Base-by-base conservation (phyloP, 768 basidiomycete species). In the Suillus paluster region DNA sequence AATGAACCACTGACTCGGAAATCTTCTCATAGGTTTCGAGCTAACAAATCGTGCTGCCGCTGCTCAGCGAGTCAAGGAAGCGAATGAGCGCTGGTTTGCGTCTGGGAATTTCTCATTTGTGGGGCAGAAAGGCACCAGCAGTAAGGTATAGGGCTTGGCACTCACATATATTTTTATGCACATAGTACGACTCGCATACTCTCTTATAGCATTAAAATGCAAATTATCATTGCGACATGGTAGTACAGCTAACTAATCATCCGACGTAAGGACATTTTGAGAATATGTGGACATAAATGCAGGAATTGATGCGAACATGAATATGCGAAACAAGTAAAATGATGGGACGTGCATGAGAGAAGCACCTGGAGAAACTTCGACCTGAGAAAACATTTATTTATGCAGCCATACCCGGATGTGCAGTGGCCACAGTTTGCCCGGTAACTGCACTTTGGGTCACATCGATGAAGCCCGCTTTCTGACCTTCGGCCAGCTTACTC, bases 61-160 rank as follows among this genome's bases (percentile, higher is more conserved):
- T 57, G 86, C 90, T n/a, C 88, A 89, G 64, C 85, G 90, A 36
- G 94, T 97, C 60, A 94, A 95, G 74, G 95, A 94, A 67, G 97
- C 97, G 27, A 99, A 99, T 77, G 95, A 97, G 58, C 84, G 91
- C 30, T 99, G 97, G 97, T 99, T 99, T 75, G 88, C 90, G 5
- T 86, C 86, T 8, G 93, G 93, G 5, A 92, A 79, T 42, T 94
- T 94, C 76, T 91, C 92, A 3, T 92, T 92, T 68, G 80, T 87
- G 23, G 90, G 90, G 12, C 81, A 83, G 68, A 84, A 84, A 62
- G 83, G 83, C 15, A 63, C 60, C n/a, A 58, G 17, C 14, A 68
- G 64, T 33, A 64, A 63, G 55, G 48, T 71, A 44, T 77, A 68
- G 70, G 48, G 41, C 21, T 42, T 39, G 30, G 54, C 59, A 41